A percentile compares a stretch with the other conserved stretches of the same genome.
Conservation (phyloP, 208 protist species). For the Acanthamoeba sp. region DNA sequence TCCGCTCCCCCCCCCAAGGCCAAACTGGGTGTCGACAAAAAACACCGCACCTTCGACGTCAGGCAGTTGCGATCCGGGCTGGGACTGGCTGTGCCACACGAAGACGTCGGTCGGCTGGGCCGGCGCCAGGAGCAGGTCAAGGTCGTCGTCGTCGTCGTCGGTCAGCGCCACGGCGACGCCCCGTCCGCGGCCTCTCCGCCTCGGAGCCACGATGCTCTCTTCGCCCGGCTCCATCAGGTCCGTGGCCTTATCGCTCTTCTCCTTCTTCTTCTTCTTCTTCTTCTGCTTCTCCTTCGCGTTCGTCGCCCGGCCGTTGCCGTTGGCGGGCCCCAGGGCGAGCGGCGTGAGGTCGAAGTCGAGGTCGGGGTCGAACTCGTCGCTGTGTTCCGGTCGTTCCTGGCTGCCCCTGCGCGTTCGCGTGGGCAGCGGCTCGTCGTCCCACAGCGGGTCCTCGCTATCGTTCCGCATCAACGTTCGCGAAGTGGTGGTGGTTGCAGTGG, state of each 20-base stretch:
- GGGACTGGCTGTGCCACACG: neutral
- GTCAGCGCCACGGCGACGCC: neutral
- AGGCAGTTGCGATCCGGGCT: neutral
- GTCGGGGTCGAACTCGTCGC: neutral
- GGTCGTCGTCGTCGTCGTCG: neutral
- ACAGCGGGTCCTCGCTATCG: no score
- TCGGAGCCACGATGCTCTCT: neutral
- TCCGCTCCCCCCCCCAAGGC: no score
- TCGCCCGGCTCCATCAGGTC: neutral
- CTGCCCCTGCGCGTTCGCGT: no score
- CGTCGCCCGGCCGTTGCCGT: neutral
- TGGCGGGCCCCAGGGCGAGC: neutral
- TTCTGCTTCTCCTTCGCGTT: neutral
- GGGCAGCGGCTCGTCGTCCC: no score
- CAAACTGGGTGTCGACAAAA: no score
- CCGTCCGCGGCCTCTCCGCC: no score
- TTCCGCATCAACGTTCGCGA: no score
- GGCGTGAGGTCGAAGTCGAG: conserved; percentile 5
- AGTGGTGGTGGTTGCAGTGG: no score
- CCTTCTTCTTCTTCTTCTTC: no score
- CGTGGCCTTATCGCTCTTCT: no score
- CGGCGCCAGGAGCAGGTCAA: neutral
- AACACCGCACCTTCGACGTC: neutral
- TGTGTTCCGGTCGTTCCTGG: neutral
- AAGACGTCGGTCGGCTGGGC: neutral